A percentile compares a stretch with the other conserved stretches of the same genome.
Evolutionary conservation across 2,329 filamentous ascomycete genomes (phyloP).

Genomic region (Neurospora sp.): DNA sequence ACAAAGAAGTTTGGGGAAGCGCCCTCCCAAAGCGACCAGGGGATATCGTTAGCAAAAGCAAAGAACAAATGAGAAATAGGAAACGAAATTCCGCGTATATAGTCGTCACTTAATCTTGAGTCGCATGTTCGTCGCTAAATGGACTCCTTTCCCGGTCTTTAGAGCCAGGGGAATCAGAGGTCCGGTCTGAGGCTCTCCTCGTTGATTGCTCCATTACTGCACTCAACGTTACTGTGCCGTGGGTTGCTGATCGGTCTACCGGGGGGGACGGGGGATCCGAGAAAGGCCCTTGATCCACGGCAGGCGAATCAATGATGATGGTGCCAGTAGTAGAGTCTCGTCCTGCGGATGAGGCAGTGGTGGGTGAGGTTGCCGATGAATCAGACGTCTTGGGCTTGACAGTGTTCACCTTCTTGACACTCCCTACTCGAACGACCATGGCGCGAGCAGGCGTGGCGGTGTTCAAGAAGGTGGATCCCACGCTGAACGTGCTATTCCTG

Average conservation of each 20-base stretch:
- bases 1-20: neutral
- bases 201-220: slow-evolving; percentile 47
- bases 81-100: slow-evolving; percentile 1
- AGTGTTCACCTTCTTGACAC: slow-evolving; percentile 35
- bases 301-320: slow-evolving; percentile 39
- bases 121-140: slow-evolving; percentile 50
- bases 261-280: slow-evolving; percentile 38
- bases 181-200: slow-evolving; percentile 28
- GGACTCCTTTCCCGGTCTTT: slow-evolving; percentile 33
- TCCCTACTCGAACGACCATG: slow-evolving; percentile 51
- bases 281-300: slow-evolving; percentile 48
- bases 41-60: neutral
- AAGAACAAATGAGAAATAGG: slow-evolving; percentile 1
- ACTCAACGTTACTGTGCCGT: slow-evolving; percentile 39
- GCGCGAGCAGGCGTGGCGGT: slow-evolving; percentile 49
- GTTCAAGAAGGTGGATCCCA: slow-evolving; percentile 60
- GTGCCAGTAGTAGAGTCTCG: slow-evolving; percentile 37
- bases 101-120: slow-evolving; percentile 32
- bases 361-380: slow-evolving; percentile 14
- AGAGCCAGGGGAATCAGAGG: slow-evolving; percentile 20
- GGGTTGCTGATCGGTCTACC: slow-evolving; percentile 10
- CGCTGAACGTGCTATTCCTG: slow-evolving; percentile 52
- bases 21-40: neutral
- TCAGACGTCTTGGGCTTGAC: slow-evolving; percentile 19
- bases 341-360: slow-evolving; percentile 12